A percentile compares a stretch with the other conserved stretches of the same genome.
Evolutionary conservation across 2,329 filamentous ascomycete genomes (phyloP).

Genomic region (Colletotrichum gigasporum): DNA sequence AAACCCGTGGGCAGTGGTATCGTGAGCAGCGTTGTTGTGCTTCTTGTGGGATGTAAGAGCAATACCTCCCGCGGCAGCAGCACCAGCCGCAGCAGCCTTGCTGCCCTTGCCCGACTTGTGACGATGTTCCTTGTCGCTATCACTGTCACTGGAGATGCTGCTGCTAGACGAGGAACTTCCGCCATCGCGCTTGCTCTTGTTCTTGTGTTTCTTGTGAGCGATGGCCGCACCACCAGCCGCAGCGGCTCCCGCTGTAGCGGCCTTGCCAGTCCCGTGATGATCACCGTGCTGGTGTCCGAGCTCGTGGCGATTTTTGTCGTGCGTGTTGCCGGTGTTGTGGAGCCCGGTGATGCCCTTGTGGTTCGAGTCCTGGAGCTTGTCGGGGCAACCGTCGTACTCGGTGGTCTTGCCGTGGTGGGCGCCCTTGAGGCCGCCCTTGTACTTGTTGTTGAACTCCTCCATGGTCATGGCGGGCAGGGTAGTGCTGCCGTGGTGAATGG

Average conservation of each 20-base stretch:
- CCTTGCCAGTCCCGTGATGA: too few relatives aligned
- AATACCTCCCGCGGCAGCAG: not conserved
- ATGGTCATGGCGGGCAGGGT: conserved; percentile 72
- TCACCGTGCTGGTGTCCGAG: too few relatives aligned
- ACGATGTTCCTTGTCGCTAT: not conserved
- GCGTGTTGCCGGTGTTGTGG: too few relatives aligned
- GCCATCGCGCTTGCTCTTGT: too few relatives aligned
- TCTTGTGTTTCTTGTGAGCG: too few relatives aligned
- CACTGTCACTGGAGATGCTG: too few relatives aligned
- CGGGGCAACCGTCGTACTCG: conserved; percentile 60
- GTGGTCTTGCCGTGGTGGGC: conserved; percentile 25
- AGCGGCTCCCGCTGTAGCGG: too few relatives aligned
- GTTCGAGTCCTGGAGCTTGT: conserved; percentile 36
- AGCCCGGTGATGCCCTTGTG: not conserved
- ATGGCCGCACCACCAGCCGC: too few relatives aligned
- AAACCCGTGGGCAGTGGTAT: not conserved
- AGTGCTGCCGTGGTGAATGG: conserved; percentile 72
- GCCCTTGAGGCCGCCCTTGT: conserved; percentile 59
- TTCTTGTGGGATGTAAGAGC: not conserved
- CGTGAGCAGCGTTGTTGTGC: not conserved
- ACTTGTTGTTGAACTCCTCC: conserved; percentile 68
- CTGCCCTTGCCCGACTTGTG: not conserved
- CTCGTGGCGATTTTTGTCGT: too few relatives aligned
- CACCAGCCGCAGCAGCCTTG: not conserved
- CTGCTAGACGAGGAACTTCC: too few relatives aligned